Evolutionary conservation across 2,329 filamentous ascomycete genomes (phyloP), one percentile per base, ranked within the genome.

Genomic region (Paraphaeosphaeria minitans): DNA sequence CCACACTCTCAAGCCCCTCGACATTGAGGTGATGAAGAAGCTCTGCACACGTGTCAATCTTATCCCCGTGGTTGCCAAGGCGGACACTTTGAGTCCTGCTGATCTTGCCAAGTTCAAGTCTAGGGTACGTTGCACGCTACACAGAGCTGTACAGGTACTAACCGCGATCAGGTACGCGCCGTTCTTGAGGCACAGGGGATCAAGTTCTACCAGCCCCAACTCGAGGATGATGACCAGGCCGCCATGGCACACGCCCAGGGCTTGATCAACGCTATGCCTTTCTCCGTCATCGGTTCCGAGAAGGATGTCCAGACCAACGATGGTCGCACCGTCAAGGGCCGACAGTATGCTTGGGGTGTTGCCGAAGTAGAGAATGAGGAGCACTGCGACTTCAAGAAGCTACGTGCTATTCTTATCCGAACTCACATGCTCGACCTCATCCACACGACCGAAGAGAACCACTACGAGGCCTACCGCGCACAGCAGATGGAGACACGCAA

Each of bases 381-480:
- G 78, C 95, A 99, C 86, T 99, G 95, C 82, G 95, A 99, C 82
- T 99, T 99, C 86, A 99, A 99, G 90, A 99, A 99, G 86, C 90
- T 99, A 65, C 93, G 95, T 73, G 97, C 94, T 50, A 98, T 99
- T 74, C 86, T 99, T 68, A 98, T 99, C 84, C 92, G 95, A 80
- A 97, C 94, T 52, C 95, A 99, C 85, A 99, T 99, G 95, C 88
- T 99, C 74, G 95, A 99, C 78, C 90, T 99, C 66, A 99, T 99
- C 78, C 95, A 99, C 85, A 99, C 96, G 65, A 99, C 95, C 69
- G 95, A 99, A 83, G 95, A 99, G 85, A 89, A 93, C 73, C 95
- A 99, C 86, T 99, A 99, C 84, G 95, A 99, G 82, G 94, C 92
- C 61, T 99, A 99, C 85, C 94, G 95, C 73, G 95, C 95, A 56